Conservation (phyloP, 768 basidiomycete genomes). For the Boletales sp. region DNA sequence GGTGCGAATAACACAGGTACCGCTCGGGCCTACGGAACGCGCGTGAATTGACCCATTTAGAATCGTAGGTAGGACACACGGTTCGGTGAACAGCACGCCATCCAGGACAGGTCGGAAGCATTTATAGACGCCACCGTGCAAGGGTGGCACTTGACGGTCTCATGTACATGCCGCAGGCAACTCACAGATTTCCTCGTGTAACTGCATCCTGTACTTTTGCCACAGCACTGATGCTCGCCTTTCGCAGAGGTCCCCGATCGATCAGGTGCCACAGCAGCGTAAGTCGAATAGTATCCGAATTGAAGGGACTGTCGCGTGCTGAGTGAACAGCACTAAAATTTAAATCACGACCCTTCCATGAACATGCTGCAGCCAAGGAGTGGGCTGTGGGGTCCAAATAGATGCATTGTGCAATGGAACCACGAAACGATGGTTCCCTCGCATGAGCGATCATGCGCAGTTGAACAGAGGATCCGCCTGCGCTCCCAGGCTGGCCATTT, state of each 20-base stretch:
- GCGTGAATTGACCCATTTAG: slow-evolving; percentile 40
- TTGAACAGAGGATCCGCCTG: slow-evolving; percentile 33
- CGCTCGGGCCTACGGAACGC: slow-evolving; percentile 12
- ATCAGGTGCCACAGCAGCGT: slow-evolving; percentile 45
- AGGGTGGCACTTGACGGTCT: slow-evolving; percentile 1
- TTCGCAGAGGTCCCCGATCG: slow-evolving; percentile 47
- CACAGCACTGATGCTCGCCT: slow-evolving; percentile 47
- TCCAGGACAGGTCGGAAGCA: slow-evolving; percentile 53
- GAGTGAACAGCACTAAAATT: too few relatives aligned
- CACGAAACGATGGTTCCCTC: too few relatives aligned
- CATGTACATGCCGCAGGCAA: not conserved
- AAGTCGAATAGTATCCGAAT: slow-evolving; percentile 37
- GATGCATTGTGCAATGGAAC: too few relatives aligned
- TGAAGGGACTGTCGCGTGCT: too few relatives aligned
- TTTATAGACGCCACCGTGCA: slow-evolving; percentile 34
- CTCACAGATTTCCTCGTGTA: slow-evolving; percentile 39
- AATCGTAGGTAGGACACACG: slow-evolving; percentile 42
- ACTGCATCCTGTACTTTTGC: slow-evolving; percentile 53
- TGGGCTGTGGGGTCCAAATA: too few relatives aligned
- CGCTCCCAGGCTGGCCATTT: slow-evolving; percentile 52
- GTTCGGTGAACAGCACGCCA: slow-evolving; percentile 46
- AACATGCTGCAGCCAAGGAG: too few relatives aligned
- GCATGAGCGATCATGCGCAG: too few relatives aligned
- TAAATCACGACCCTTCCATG: not conserved
- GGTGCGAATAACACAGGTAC: not conserved